Conservation (phyloP, 1,284 basidiomycete species). For the Ustilago lituana region DNA sequence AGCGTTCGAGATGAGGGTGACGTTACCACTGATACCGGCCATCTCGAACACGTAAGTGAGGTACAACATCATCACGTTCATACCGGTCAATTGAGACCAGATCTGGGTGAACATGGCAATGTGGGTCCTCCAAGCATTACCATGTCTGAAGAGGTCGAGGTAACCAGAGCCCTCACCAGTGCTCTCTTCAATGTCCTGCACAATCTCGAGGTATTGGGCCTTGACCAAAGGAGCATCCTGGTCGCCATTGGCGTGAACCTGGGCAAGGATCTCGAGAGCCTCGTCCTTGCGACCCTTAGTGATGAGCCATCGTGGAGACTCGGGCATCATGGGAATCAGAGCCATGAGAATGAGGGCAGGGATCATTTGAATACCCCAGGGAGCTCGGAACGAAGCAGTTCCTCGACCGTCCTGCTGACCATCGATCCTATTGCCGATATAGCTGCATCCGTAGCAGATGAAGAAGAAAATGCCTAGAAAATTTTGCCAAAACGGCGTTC, state of each 20-base stretch:
- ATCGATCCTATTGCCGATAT: constrained; percentile 11
- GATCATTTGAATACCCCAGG: constrained; percentile 27
- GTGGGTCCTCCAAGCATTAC: constrained; percentile 29
- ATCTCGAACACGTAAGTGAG: constrained; percentile 30
- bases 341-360: constrained; percentile 24
- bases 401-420: constrained; percentile 25
- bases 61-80: constrained; percentile 48
- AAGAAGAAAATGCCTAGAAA: constrained; percentile 19
- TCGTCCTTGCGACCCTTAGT: constrained; percentile 29
- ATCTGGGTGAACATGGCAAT: constrained; percentile 31
- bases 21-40: constrained; percentile 34
- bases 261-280: constrained; percentile 30
- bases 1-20: constrained; percentile 22
- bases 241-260: constrained; percentile 42
- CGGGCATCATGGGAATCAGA: constrained; percentile 22
- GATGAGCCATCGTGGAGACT: constrained; percentile 49
- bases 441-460: constrained; percentile 5
- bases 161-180: constrained; percentile 19
- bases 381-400: constrained; percentile 15
- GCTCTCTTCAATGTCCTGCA: constrained; percentile 30
- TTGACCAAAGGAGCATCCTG: constrained; percentile 19
- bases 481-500: no score
- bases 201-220: constrained; percentile 37
- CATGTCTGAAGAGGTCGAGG: constrained; percentile 37
- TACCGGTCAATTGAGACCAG: constrained; percentile 31